Base-by-base conservation (phyloP, 768 basidiomycete species). In the Naganishia randhawae region DNA sequence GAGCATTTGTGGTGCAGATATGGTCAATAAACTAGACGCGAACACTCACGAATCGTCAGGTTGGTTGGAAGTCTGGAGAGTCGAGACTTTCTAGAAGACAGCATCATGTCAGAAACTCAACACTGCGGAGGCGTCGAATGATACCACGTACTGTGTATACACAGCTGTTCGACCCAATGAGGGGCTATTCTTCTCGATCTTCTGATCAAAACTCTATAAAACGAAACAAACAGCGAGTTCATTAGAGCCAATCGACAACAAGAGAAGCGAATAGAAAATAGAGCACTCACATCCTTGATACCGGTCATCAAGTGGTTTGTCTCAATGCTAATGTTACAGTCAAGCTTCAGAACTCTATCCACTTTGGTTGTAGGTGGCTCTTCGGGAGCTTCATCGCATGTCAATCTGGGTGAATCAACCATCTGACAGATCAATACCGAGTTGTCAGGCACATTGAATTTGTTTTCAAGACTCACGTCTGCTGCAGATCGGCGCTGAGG, bases 281-380 rank as follows among this genome's bases (percentile, higher is more conserved):
- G 17, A 63, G 33, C 13, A 81, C 84, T 71, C 71, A 90, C 92
- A 71, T 88, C 88, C 83, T 84, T 83, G 72, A 99, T 90, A 0
- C 95, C 94, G 27, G 85, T 83, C 53, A 88, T 83, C 87, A 99
- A 88, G 77, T 87, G 95, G 80, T 94, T 97, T 17, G 94, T 97
- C 31, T 83, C 83, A 53, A 82, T 81, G n/a, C 84, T 84, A 75
- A 99, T 99, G 78, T 95, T 95, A 76, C 95, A 98, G 71, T 91
- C 89, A 29, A 98, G 82, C 79, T 98, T 95, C 55, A 92, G 84
- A 16, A 93, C 87, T 31, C 84, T 85, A 74, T 98, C 94, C 8
- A 77, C 82, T 0, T 84, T 80, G 1, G 86, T 78, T 9, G 87
- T 85, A 6, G 87, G 74, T 0, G 85, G 81, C 75, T 99, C 96